These are phyloP conservation scores for Dendrobium catenatum DNA, from an alignment of 106 monocot genomes.

Conservation along the genomic window DNA sequence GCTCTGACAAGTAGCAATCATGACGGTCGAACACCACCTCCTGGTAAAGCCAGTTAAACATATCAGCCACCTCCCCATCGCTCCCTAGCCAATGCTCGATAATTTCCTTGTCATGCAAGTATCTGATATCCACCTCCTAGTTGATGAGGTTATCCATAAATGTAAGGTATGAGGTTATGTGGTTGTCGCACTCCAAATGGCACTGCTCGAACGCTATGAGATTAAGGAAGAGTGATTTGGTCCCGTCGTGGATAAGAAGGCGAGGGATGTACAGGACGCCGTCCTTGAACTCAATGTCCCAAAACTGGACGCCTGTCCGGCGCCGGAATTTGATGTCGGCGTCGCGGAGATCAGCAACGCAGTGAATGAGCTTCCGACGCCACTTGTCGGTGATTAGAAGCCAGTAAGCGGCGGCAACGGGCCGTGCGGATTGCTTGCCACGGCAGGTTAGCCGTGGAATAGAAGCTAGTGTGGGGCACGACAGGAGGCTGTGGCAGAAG, in stretches of 20 bases:
- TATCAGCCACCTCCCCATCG: too few species aligned
- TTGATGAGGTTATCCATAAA: constrained; percentile 88
- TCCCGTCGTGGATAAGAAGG: too few species aligned
- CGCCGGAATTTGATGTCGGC: too few species aligned
- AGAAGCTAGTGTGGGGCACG: constrained; percentile 19
- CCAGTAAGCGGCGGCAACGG: too few species aligned
- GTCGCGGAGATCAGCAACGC: too few species aligned
- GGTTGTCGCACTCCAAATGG: constrained; percentile 42
- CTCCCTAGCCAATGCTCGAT: constrained; percentile 26
- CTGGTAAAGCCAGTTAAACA: too few species aligned
- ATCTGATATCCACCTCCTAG: constrained; percentile 41
- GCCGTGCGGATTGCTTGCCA: constrained; percentile 21
- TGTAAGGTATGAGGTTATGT: constrained; percentile 67
- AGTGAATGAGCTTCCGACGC: too few species aligned
- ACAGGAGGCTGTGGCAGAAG: constrained; percentile 50
- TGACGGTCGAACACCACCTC: too few species aligned
- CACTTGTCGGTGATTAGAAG: too few species aligned
- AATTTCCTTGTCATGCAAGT: constrained; percentile 41
- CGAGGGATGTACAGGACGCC: too few species aligned
- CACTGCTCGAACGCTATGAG: constrained; percentile 8
- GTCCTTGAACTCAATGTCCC: constrained; percentile 16
- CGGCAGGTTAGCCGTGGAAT: constrained; percentile 21
- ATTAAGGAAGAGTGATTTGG: too few species aligned
- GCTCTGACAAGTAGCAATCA: too few species aligned
- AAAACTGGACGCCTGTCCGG: background rate